phyloP scores from a whole-genome alignment of 192 early-diverging fungal species.

The Lunasporangiospora selenospora region DNA sequence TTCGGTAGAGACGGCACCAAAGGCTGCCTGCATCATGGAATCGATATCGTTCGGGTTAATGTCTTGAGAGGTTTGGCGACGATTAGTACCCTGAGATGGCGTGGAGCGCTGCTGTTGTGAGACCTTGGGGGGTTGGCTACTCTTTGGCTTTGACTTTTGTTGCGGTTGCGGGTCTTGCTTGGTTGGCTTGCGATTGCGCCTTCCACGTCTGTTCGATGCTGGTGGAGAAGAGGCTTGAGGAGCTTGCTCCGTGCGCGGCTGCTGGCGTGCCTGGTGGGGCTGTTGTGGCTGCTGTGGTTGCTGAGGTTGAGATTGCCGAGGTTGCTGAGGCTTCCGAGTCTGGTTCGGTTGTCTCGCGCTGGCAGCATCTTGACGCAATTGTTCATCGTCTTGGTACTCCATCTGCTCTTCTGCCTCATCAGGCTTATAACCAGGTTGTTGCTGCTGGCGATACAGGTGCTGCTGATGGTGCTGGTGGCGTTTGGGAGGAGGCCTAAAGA shows the following conservation, averaged over 20 bases:
- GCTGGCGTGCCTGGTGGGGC: neutral
- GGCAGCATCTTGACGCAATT: neutral
- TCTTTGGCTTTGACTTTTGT: neutral
- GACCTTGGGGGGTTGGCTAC: neutral
- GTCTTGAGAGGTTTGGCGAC: neutral
- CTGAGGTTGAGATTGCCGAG: neutral
- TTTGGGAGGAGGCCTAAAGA: neutral
- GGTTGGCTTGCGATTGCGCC: too few species aligned
- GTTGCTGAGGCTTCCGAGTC: too few species aligned
- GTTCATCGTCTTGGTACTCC: neutral
- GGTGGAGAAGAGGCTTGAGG: neutral
- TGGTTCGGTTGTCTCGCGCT: neutral
- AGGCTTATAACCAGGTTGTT: neutral
- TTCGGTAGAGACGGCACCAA: neutral
- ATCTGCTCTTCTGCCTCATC: neutral
- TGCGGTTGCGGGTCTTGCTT: slow-evolving; percentile 6
- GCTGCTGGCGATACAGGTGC: slow-evolving; percentile 4
- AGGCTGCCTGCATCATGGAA: neutral
- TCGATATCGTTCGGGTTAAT: neutral
- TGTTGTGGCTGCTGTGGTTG: neutral
- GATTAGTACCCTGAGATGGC: neutral
- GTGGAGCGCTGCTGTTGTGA: neutral
- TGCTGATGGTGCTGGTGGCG: slow-evolving; percentile 7
- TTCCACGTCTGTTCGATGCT: neutral
- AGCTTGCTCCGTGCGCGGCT: neutral